A percentile compares a stretch with the other conserved stretches of the same genome.
These are phyloP conservation scores for Euphorbia tirucalli DNA, from an alignment of 345 rosid genomes.

Conservation along the genomic window DNA sequence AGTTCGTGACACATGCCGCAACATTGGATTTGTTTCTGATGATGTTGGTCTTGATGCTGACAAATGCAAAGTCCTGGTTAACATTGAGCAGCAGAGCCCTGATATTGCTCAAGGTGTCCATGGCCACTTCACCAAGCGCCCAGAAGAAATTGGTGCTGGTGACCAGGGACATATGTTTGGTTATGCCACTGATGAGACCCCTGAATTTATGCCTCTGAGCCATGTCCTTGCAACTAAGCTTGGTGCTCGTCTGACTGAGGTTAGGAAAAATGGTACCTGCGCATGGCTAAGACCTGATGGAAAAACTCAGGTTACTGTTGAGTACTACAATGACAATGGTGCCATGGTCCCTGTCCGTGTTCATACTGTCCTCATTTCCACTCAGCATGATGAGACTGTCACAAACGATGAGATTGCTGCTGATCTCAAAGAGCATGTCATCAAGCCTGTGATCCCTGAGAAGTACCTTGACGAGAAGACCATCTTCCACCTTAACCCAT, in stretches of 20 bases:
- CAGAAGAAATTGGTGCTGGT: conserved; percentile 40
- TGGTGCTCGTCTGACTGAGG: conserved; percentile 36
- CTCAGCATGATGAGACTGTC: conserved; percentile 41
- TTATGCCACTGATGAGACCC: conserved; percentile 38
- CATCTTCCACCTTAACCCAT: conserved; percentile 42
- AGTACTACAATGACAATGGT: conserved; percentile 33
- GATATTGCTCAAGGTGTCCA: conserved; percentile 42
- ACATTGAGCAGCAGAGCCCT: conserved; percentile 40
- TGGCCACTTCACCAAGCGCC: conserved; percentile 41
- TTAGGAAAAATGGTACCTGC: conserved; percentile 39
- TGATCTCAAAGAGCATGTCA: conserved; percentile 40
- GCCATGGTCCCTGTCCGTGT: conserved; percentile 41
- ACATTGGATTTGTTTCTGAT: conserved; percentile 32
- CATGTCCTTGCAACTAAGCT: conserved; percentile 40
- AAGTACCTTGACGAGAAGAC: conserved; percentile 42
- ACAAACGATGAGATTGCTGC: conserved; percentile 38
- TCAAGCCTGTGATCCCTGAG: conserved; percentile 38
- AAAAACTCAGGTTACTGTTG: conserved; percentile 38
- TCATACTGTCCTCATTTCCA: conserved; percentile 41
- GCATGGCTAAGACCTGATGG: conserved; percentile 38
- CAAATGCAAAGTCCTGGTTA: conserved; percentile 39
- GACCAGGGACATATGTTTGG: conserved; percentile 44
- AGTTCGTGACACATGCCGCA: conserved; percentile 36
- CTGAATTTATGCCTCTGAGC: conserved; percentile 36
- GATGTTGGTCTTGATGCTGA: conserved; percentile 39